Percentiles rank a stretch among this genome's conserved stretches.
phyloP scores from a whole-genome alignment of 805 yeast species.

The Tetrapisispora taiwanensis region DNA sequence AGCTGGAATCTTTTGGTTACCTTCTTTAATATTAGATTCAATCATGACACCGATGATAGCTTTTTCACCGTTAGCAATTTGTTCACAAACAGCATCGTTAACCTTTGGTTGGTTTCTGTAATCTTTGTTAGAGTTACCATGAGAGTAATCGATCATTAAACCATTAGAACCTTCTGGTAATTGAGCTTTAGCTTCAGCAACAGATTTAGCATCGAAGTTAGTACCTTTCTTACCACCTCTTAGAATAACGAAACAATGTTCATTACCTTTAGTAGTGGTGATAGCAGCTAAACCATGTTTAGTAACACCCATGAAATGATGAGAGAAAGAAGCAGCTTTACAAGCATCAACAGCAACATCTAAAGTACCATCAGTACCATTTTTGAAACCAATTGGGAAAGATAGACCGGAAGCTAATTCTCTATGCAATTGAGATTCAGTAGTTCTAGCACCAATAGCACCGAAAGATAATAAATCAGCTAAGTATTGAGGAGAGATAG shows the following conservation, averaged over 20 bases:
- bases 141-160: conserved; percentile 95
- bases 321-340: conserved; percentile 84
- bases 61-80: conserved; percentile 62
- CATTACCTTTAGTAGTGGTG: conserved; percentile 89
- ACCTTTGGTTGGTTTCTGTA: conserved; percentile 91
- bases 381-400: conserved; percentile 97
- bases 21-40: conserved; percentile 84
- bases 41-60: conserved; percentile 91
- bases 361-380: conserved; percentile 93
- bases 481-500: conserved; percentile 92
- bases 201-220: conserved; percentile 71
- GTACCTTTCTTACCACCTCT: conserved; percentile 96
- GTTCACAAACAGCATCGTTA: conserved; percentile 66
- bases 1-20: conserved; percentile 85
- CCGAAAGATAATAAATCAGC: conserved; percentile 91
- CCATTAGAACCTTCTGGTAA: conserved; percentile 25
- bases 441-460: conserved; percentile 98
- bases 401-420: conserved; percentile 94
- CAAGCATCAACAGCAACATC: conserved; percentile 94
- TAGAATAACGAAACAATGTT: conserved; percentile 79
- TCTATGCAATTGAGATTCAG: conserved; percentile 95
- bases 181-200: conserved; percentile 53
- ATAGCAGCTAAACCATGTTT: conserved; percentile 95
- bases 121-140: conserved; percentile 88
- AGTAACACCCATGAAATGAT: conserved; percentile 89